Evolutionary conservation across 108 stramenopile species (phyloP), one percentile per base, ranked within the genome.

Genomic region (Parietichytrium sp.): DNA sequence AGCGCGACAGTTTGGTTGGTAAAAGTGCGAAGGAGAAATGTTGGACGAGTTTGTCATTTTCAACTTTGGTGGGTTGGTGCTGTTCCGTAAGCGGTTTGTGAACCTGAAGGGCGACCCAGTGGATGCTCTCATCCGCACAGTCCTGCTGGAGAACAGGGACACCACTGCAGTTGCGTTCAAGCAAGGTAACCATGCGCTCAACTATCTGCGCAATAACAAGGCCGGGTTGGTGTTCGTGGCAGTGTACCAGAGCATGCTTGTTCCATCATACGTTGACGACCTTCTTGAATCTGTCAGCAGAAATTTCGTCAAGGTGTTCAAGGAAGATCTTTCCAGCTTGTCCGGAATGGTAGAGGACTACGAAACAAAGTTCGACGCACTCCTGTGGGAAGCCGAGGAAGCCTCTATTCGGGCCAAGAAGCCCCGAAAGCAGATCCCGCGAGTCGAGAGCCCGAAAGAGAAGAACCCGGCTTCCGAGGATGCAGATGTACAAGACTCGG

Each of bases 81-180:
- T 88, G 23, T 88, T 83, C 86, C 81, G 80, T 26, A 54, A 85
- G 29, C 83, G 49, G 23, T 30, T 86, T 80, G 54, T 54, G 8
- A 84, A 55, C 50, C 83, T 88, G 20, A 87, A 87, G 29, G 87
- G 87, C 15, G 38, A 79, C 20, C 87, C 87, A 3, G 83, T 88
- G n/a, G 55, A 85, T 26, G 85, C 83, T 15, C 85, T 88, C 10
- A 81, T 88, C 36, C 45, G 80, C 53, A 82, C 83, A 18, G 85
- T 87, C 7, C 87, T 88, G 29, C 85, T 88, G 3, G 87, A 87
- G 55, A 83, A 87, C 54, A 87, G 78, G 55, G 85, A 54, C 4
- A 86, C 86, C 53, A 82, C 30, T 29, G 55, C 7, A 8, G 52
- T 81, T 2, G 78, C 52, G 12, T 78, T 84, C 49, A 82, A 77